phyloP scores from a whole-genome alignment of 176 grass and related monocot species.

The Triticum urartu region DNA sequence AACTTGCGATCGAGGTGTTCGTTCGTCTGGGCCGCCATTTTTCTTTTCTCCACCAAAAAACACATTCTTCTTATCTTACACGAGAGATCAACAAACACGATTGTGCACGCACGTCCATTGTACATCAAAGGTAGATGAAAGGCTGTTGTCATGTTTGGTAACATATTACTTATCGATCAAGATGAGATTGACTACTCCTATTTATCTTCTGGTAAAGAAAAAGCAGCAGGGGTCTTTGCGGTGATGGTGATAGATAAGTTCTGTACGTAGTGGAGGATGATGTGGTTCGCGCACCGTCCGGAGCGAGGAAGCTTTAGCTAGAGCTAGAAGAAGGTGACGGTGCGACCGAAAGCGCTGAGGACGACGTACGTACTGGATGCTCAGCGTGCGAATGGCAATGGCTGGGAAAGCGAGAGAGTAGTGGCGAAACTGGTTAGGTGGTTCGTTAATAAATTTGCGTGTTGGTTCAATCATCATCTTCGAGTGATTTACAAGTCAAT shows the following conservation, averaged over 20 bases:
- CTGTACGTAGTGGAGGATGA: background rate
- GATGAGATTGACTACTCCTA: background rate
- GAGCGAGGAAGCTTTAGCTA: background rate
- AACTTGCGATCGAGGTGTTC: background rate
- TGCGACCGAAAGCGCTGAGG: background rate
- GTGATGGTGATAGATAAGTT: background rate
- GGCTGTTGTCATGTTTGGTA: background rate
- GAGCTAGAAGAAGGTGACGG: slow-evolving; percentile 4
- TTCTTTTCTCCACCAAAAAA: background rate
- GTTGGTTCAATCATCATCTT: slow-evolving; percentile 5
- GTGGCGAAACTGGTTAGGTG: background rate
- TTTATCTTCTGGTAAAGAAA: background rate
- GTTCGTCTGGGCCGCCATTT: slow-evolving; percentile 3
- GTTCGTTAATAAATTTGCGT: background rate
- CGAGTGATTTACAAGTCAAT: slow-evolving; percentile 27
- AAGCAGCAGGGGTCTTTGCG: background rate
- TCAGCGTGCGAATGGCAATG: background rate
- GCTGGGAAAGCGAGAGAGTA: background rate
- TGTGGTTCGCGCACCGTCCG: slow-evolving; percentile 8
- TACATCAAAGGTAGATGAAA: background rate
- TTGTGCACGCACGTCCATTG: background rate
- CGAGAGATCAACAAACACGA: background rate
- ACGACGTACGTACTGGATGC: background rate
- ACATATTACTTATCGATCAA: background rate
- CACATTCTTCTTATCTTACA: background rate